Base-by-base conservation (phyloP, 2,329 filamentous ascomycete genomes). In the Thielaviopsis punctulata region DNA sequence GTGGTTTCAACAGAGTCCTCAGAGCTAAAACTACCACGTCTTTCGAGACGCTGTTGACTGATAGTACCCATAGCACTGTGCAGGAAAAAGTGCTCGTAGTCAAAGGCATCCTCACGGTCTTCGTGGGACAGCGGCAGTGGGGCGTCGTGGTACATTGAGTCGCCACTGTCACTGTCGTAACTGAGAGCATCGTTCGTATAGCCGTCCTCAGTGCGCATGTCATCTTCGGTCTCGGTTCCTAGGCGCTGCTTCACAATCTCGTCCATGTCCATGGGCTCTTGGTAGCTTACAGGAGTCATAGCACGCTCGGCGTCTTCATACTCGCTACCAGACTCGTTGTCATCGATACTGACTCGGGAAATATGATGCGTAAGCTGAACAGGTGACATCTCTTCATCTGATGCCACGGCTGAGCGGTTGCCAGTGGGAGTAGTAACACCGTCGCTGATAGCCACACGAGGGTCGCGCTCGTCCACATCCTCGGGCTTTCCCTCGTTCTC, bases 1-100 rank as follows among this genome's bases (percentile, higher is more conserved):
- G 78, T 76, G 0, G 79, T 83, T 61, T 79, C 77, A 2, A 77
- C 71, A 13, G 79, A 82, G 53, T 71, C 74, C 43, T 77, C 75
- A 0, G 79, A 82, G 59, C 68, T 73, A 55, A 69, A 72, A 60
- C 79, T 82, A 48, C 68, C 69, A 44, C 70, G 65, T 39, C 68
- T 64, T 4, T 62, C 62, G 54, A 73, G 65, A n/a, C 69, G 66
- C 55, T 70, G 69, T 54, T 73, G 69, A 58, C 75, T 80, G 61
- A 87, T 81, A 2, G 76, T 87, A 5, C 87, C 88, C 75, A 95
- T 82, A 10, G 88, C 87, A 58, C 86, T 94, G 64, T 95, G 88
- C 13, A 95, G 73, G 64, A 95, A 95, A 67, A 95, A 95, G 62
- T 94, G 82, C 64, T 95, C 86, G 57, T 96, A 96, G 64, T 96